phyloP scores from a whole-genome alignment of 2,329 filamentous ascomycete genomes.

The Magnaporthiopsis rhizophila region DNA sequence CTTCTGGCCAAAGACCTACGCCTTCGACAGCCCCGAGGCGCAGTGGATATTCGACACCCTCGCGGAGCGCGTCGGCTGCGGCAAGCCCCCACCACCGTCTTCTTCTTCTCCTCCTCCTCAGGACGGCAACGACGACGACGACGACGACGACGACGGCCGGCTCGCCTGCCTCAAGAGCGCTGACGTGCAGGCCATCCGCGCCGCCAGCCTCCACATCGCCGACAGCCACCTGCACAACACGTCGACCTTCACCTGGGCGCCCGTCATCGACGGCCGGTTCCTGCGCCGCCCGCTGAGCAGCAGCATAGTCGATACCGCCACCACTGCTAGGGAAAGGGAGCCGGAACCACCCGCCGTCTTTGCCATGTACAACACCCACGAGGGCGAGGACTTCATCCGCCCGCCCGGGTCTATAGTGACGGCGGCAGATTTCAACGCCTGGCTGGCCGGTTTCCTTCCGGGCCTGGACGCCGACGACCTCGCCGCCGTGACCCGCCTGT shows the following conservation, averaged over 20 bases:
- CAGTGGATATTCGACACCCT: slow-evolving; percentile 42
- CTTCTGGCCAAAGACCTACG: slow-evolving; percentile 53
- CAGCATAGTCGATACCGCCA: slow-evolving; percentile 31
- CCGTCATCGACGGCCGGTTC: slow-evolving; percentile 50
- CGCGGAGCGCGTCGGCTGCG: slow-evolving; percentile 38
- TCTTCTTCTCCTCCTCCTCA: background rate
- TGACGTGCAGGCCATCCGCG: slow-evolving; percentile 43
- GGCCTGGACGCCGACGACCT: slow-evolving; percentile 31
- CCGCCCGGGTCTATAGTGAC: slow-evolving; percentile 42
- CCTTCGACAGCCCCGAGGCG: slow-evolving; percentile 39
- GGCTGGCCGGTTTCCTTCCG: slow-evolving; percentile 48
- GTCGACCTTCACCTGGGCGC: slow-evolving; percentile 50
- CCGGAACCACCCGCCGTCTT: slow-evolving; percentile 23
- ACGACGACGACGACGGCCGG: slow-evolving; percentile 30
- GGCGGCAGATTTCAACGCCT: slow-evolving; percentile 37
- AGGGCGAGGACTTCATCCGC: slow-evolving; percentile 55
- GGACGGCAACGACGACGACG: no score
- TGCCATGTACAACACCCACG: slow-evolving; percentile 54
- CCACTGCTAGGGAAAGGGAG: no score
- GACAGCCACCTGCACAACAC: slow-evolving; percentile 44
- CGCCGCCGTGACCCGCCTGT: slow-evolving; percentile 30
- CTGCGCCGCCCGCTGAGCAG: slow-evolving; percentile 38
- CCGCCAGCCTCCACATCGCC: slow-evolving; percentile 41
- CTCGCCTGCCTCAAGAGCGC: slow-evolving; percentile 46
- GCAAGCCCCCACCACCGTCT: no score